Conservation (phyloP, 2,329 filamentous ascomycete genomes). For the Parascedosporium putredinis region DNA sequence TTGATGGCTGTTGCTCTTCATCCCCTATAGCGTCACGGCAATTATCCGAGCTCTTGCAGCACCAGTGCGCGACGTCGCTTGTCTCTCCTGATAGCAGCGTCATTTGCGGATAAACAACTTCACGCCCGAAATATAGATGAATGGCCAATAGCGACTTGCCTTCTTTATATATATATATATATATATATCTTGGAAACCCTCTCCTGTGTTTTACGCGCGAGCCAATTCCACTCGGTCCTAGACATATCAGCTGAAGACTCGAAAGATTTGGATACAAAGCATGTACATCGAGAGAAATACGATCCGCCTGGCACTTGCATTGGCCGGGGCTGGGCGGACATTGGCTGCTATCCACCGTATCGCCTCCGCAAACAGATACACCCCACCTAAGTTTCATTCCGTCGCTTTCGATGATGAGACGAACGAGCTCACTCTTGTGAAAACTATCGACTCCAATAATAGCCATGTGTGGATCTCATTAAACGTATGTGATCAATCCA, state of each 20-base stretch:
- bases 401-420: neutral
- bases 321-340: neutral
- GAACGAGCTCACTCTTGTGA: neutral
- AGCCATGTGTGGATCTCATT: neutral
- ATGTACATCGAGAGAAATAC: neutral
- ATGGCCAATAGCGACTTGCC: no score
- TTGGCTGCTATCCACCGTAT: neutral
- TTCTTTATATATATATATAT: no score
- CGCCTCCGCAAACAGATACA: neutral
- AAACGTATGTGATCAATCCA: neutral
- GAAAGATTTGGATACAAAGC: no score
- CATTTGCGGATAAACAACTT: neutral
- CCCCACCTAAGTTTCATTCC: neutral
- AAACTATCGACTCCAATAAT: neutral
- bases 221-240: no score
- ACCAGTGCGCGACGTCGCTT: neutral
- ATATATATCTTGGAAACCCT: no score
- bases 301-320: neutral
- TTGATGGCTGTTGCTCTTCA: no score
- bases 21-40: no score
- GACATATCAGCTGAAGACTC: no score
- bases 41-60: neutral
- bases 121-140: neutral
- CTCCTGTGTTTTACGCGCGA: no score
- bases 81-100: neutral